These are phyloP conservation scores for Aquilaria agallochum DNA, from an alignment of 441 rosid species.

Conservation along the genomic window DNA sequence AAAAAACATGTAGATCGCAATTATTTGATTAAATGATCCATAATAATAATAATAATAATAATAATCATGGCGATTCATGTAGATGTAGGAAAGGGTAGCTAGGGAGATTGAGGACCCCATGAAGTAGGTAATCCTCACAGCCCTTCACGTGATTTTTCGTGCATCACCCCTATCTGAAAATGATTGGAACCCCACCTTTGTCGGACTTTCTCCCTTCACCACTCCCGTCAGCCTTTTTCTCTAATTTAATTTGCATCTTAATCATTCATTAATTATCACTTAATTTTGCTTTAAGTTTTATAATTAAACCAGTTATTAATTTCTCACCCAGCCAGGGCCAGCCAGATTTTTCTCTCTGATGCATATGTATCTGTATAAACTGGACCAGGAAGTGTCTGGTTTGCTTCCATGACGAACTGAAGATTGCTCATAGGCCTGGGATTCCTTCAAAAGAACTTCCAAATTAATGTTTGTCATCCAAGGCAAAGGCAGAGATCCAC, in stretches of 20 bases:
- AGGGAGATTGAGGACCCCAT: slow-evolving; percentile 22
- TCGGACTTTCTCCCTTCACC: slow-evolving; percentile 23
- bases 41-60: slow-evolving; percentile 12
- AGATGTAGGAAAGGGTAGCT: no score
- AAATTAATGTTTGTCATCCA: no score
- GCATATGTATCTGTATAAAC: background rate
- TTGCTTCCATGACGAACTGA: no score
- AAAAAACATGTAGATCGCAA: slow-evolving; percentile 1
- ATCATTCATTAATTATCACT: slow-evolving; percentile 1
- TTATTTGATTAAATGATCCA: slow-evolving; percentile 22
- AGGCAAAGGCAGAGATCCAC: no score
- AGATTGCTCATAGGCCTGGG: no score
- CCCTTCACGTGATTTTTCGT: slow-evolving; percentile 40
- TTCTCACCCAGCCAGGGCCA: background rate
- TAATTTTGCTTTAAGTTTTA: background rate
- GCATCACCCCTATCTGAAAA: slow-evolving; percentile 20
- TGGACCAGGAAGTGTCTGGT: no score
- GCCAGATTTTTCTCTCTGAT: background rate
- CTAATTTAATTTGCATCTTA: slow-evolving; percentile 8
- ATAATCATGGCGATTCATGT: slow-evolving; percentile 15
- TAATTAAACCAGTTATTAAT: background rate
- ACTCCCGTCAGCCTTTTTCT: slow-evolving; percentile 17
- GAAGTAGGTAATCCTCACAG: slow-evolving; percentile 18
- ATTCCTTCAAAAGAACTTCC: no score
- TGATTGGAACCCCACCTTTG: slow-evolving; percentile 21